Evolutionary conservation across 2,329 filamentous ascomycete genomes (phyloP), one percentile per base, ranked within the genome.

Genomic region (Fusarium sororula): DNA sequence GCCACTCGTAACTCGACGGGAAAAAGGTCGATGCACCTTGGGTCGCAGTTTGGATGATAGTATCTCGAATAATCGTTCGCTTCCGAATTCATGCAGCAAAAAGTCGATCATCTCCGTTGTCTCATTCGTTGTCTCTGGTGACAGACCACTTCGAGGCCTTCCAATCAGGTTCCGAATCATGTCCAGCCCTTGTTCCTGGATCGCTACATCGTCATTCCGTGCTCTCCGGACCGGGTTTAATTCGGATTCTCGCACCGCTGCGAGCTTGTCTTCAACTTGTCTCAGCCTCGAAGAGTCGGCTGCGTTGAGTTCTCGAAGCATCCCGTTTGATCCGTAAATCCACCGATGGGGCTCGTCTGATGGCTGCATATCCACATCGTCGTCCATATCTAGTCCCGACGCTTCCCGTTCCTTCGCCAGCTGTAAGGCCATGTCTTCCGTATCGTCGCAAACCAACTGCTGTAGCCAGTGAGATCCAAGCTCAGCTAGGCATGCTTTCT

Each of bases 111-210:
- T 96, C 62, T 91, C 89, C 6, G 88, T 86, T 35, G 88, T 89
- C 66, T 89, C 88, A 58, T 82, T 81, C 12, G 84, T 81, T 20
- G 83, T 82, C 22, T 89, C 83, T 85, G 90, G 69, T 81, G 86
- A 75, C 83, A 87, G 75, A 82, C 90, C 75, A 82, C 85, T 68
- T 20, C 82, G 81, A 13, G 83, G 80, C 56, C 91, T 90, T 65
- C 92, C 93, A 74, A 98, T 93, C 38, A 98, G 86, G 81, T 99
- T 99, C 62, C 96, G 90, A 71, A 99, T 90, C 76, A 98, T 92
- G 77, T 97, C 93, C 24, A 98, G 89, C 0, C 92, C 94, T 82
- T 98, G 95, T 80, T 98, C 94, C 82, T 98, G 96, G 35, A 98
- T 93, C 5, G 92, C 91, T 42, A 95, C 87, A 74, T 97, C 94